These are phyloP conservation scores for Alternaria burnsii DNA, from an alignment of 2,329 filamentous ascomycete genomes.

Conservation along the genomic window DNA sequence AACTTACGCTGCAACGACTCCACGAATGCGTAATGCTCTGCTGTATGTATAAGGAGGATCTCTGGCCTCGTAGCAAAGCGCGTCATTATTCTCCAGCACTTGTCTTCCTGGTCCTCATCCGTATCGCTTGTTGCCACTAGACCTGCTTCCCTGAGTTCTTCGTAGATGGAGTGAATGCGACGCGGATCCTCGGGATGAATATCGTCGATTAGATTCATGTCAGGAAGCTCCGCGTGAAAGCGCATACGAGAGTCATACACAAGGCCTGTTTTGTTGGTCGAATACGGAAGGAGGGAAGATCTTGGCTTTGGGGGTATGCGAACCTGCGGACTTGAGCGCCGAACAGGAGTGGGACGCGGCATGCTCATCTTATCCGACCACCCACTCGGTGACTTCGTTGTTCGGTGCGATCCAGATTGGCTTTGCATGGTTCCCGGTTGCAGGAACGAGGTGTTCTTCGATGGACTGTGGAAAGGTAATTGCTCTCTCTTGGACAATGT, in stretches of 20 bases:
- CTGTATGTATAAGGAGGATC: conserved; percentile 79
- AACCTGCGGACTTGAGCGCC: conserved; percentile 35
- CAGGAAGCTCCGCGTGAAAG: conserved; percentile 79
- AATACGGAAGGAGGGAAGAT: conserved; percentile 44
- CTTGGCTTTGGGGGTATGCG: conserved; percentile 45
- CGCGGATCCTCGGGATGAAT: conserved; percentile 95
- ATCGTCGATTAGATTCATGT: conserved; percentile 62
- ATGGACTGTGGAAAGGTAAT: conserved; percentile 37
- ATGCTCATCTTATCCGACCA: conserved; percentile 39
- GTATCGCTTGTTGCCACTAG: conserved; percentile 71
- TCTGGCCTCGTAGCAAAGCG: conserved; percentile 81
- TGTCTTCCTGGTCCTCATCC: conserved; percentile 57
- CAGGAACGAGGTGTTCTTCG: conserved; percentile 20
- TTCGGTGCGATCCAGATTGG: conserved; percentile 14
- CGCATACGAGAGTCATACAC: conserved; percentile 94
- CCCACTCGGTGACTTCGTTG: conserved; percentile 19
- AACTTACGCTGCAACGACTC: conserved; percentile 60
- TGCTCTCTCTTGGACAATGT: conserved; percentile 32
- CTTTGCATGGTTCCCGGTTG: conserved; percentile 14
- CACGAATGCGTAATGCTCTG: conserved; percentile 83
- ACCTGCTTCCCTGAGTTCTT: conserved; percentile 82
- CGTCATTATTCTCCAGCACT: conserved; percentile 75
- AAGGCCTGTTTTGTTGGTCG: conserved; percentile 53
- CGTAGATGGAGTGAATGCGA: conserved; percentile 92
- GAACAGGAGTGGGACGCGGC: conserved; percentile 20